These are phyloP conservation scores for Diaporthe vexans DNA, from an alignment of 2,329 filamentous ascomycete species.

Conservation along the genomic window DNA sequence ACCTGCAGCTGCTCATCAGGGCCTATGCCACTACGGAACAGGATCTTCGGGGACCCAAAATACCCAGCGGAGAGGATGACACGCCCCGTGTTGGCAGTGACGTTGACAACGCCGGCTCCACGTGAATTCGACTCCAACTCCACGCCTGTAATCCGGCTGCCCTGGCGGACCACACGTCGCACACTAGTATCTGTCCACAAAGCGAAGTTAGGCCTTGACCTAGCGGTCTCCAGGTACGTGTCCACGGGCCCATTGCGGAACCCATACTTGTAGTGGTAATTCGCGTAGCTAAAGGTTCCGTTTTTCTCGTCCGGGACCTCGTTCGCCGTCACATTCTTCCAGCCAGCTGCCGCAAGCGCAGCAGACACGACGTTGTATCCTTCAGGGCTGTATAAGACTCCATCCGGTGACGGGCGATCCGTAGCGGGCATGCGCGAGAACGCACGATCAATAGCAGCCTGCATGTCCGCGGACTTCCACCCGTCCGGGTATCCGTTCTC, in stretches of 20 bases:
- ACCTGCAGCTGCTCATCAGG: constrained; percentile 65
- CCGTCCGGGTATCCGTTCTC: constrained; percentile 74
- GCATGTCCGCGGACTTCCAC: constrained; percentile 75
- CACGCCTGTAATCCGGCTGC: constrained; percentile 71
- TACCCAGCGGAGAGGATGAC: constrained; percentile 74
- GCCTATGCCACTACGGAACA: constrained; percentile 75
- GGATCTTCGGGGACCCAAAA: constrained; percentile 73
- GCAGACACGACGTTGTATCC: constrained; percentile 70
- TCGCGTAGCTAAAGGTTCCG: constrained; percentile 70
- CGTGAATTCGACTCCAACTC: constrained; percentile 65
- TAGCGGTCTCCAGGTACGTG: constrained; percentile 74
- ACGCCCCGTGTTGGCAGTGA: constrained; percentile 68
- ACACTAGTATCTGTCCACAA: constrained; percentile 73
- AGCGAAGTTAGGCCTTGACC: constrained; percentile 70
- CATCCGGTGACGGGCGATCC: constrained; percentile 71
- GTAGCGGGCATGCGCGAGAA: constrained; percentile 76
- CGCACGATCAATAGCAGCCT: constrained; percentile 66
- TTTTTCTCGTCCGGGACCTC: constrained; percentile 70
- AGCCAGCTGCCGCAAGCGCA: constrained; percentile 68
- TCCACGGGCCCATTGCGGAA: constrained; percentile 75
- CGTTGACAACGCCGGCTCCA: constrained; percentile 67
- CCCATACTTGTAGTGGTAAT: constrained; percentile 74
- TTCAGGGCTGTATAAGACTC: constrained; percentile 64
- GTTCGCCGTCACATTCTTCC: constrained; percentile 72
- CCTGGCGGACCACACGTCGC: constrained; percentile 70